phyloP scores from a whole-genome alignment of 2,329 filamentous ascomycete species.

The Apiospora sp. region DNA sequence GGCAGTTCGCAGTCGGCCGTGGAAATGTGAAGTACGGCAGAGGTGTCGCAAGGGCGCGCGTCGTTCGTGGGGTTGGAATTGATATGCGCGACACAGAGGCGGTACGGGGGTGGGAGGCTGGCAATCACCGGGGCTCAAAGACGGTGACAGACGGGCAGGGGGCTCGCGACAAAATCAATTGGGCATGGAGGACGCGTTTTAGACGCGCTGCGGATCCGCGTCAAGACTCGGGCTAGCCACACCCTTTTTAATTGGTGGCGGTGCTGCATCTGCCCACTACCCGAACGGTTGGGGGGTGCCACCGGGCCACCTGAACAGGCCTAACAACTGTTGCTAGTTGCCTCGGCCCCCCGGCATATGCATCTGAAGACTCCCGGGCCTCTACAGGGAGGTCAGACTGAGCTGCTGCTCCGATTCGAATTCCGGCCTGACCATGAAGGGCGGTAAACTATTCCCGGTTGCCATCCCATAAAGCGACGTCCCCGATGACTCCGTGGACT shows the following conservation, averaged over 20 bases:
- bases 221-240: neutral
- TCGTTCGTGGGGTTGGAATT: constrained; percentile 9
- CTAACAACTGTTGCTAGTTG: constrained; percentile 26
- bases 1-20: neutral
- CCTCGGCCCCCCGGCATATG: constrained; percentile 39
- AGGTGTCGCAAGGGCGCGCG: constrained; percentile 7
- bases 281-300: neutral
- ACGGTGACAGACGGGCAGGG: constrained; percentile 14
- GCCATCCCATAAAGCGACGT: constrained; percentile 15
- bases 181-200: constrained; percentile 2
- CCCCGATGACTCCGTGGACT: constrained; percentile 23
- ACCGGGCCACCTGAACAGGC: neutral
- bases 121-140: constrained; percentile 20
- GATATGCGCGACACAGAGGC: constrained; percentile 14
- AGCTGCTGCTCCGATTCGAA: constrained; percentile 5
- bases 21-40: constrained; percentile 13
- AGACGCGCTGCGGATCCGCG: neutral
- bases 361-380: constrained; percentile 8
- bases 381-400: neutral
- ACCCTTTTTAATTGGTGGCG: constrained; percentile 3
- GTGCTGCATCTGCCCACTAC: neutral
- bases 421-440: neutral
- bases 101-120: constrained; percentile 8
- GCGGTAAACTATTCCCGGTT: neutral
- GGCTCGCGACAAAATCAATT: constrained; percentile 20